A percentile compares a stretch with the other conserved stretches of the same genome.
These are phyloP conservation scores for Asparagopsis taxiformis DNA, from an alignment of 31 red algal genomes.

Conservation along the genomic window DNA sequence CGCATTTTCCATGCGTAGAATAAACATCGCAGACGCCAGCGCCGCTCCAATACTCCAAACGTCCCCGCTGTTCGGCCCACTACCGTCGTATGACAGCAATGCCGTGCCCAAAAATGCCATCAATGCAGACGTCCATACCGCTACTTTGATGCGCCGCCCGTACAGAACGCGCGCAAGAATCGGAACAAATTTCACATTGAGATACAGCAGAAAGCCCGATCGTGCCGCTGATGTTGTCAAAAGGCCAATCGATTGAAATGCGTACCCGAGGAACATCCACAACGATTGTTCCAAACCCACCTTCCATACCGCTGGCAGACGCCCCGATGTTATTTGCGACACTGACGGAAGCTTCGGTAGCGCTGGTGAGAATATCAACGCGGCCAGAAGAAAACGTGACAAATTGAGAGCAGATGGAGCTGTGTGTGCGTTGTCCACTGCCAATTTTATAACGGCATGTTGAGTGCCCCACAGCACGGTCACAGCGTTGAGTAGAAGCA, in stretches of 20 bases:
- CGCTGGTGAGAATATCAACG: constrained; percentile 41
- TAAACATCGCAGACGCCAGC: constrained; percentile 87
- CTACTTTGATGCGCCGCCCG: constrained; percentile 48
- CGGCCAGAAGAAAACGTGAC: constrained; percentile 67
- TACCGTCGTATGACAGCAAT: constrained; percentile 83
- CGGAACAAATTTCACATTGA: constrained; percentile 98
- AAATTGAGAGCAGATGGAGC: constrained; percentile 64
- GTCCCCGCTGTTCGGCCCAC: constrained; percentile 63
- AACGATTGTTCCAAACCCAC: constrained; percentile 69
- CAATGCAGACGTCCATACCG: constrained; percentile 71
- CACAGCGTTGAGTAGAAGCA: constrained; percentile 70
- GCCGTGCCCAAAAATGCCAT: constrained; percentile 77
- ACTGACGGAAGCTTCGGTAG: constrained; percentile 8
- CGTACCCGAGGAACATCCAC: constrained; percentile 93
- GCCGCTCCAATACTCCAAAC: constrained; percentile 75
- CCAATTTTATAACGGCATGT: constrained; percentile 89
- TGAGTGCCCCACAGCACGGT: constrained; percentile 98
- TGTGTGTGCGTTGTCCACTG: constrained; percentile 30
- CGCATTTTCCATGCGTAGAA: constrained; percentile 79
- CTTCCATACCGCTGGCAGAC: constrained; percentile 3
- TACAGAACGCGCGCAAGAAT: constrained; percentile 74
- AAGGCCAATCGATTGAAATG: constrained; percentile 77
- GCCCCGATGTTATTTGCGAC: not conserved
- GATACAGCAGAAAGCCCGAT: constrained; percentile 91
- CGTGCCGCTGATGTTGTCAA: constrained; percentile 75